Base-by-base conservation (phyloP, 495 filamentous ascomycete species). In the Talaromyces liani region DNA sequence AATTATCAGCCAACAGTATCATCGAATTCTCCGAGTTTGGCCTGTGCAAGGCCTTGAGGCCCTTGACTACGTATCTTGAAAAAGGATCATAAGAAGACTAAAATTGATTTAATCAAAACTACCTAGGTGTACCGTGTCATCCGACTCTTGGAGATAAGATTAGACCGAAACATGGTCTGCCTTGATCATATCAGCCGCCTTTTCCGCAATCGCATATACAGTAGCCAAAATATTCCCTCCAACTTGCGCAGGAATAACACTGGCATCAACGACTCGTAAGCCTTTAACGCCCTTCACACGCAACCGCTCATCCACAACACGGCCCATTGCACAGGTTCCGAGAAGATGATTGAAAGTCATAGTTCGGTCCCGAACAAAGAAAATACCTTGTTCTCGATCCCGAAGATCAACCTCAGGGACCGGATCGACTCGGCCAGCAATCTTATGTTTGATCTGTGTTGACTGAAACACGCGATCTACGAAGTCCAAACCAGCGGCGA, bases 311-410 rank as follows among this genome's bases (percentile, higher is more conserved):
- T 84, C 80, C 0, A 86, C 79, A 4, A 85, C 83, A 0, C 77
- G 78, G 10, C 80, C 78, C 83, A 86, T 84, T 0, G 81, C 75
- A 62, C 80, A 84, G 0, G 81, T 86, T 0, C 84, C 83, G 4
- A 80, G 66, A 18, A 56, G 70, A 64, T 25, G 65, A 55, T 39
- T 70, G 67, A 51, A 73, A 22, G 29, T 65, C 14, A 59, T 31
- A 6, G 64, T 65, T 6, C 65, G 57, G 39, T 62, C 58, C 12
- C 51, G 39, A 49, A 65, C 54, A 59, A 63, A 66, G 6, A 63
- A 22, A 18, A 64, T 36, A 27, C 62, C 41, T 22, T 65, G 24
- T 10, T 16, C 47, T 12, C 45, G 51, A 33, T 75, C 66, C 4
- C 66, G 57, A 10, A 73, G 56, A 51, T 74, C 59, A 4, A 71